Evolutionary conservation across 1,284 basidiomycete genomes (phyloP).

Genomic region (Uromyces viciae-fabae): DNA sequence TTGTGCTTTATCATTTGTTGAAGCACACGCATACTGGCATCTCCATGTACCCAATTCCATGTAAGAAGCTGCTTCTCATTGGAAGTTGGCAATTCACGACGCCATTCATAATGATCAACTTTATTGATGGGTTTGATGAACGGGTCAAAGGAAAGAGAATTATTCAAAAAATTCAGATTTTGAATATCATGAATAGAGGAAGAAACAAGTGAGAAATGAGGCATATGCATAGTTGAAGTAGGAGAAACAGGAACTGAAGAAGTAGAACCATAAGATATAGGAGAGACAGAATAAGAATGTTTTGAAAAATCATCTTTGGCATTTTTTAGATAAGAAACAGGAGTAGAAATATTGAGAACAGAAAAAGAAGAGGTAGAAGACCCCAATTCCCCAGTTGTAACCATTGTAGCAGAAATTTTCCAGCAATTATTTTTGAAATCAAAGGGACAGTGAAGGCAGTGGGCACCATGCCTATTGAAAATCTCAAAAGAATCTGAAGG

Average conservation of each 20-base stretch:
- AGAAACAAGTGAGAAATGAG: neutral
- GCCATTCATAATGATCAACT: neutral
- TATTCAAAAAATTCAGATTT: neutral
- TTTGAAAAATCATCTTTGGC: no score
- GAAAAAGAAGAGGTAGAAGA: neutral
- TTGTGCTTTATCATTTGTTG: neutral
- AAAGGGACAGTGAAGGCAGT: neutral
- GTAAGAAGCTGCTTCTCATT: neutral
- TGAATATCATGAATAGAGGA: neutral
- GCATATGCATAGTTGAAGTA: neutral
- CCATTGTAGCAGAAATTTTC: neutral
- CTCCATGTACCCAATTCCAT: neutral
- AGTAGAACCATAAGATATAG: neutral
- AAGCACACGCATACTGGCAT: neutral
- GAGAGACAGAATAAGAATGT: no score
- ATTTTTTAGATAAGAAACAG: neutral
- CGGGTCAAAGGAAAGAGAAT: no score
- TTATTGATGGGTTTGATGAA: neutral
- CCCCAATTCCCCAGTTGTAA: neutral
- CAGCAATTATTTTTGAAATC: neutral
- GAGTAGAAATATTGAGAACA: neutral
- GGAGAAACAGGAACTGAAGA: neutral
- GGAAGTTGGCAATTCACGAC: neutral
- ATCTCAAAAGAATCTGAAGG: neutral
- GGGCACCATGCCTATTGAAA: neutral